Base-by-base conservation (phyloP, 2,329 filamentous ascomycete genomes). In the Neopestalotiopsis sp. region DNA sequence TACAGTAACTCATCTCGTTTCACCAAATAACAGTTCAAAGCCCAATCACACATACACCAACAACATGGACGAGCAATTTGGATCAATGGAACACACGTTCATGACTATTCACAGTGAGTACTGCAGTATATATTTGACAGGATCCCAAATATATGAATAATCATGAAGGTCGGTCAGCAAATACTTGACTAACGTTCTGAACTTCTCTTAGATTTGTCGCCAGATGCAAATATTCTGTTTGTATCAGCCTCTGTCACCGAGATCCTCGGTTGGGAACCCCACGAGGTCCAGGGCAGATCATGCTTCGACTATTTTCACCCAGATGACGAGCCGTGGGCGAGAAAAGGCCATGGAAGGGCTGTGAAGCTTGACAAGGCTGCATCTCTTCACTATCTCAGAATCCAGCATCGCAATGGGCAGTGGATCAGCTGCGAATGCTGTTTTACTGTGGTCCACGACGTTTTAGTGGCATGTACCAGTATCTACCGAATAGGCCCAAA, bases 221-320 rank as follows among this genome's bases (percentile, higher is more conserved):
- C 88, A 68, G 91, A 95, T 78, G 94, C 93, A 74, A 92, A 90
- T 71, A 92, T 97, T 71, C 86, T 95, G 71, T 97, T 94, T 80
- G 92, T 90, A 24, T 97, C 94, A 65, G 92, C 94, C 74, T 96
- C 94, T 2, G 90, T 97, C 72, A 85, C 90, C 74, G 93, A 97
- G 74, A 94, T 79, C 32, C 65, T 79, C 57, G 94, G 93, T 66
- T 95, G 94, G 76, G 86, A 88, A 24, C 92, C 94, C 3, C 85
- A 91, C 70, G 92, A 97, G 77, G 89, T 97, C 17, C 87, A 90
- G 75, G 90, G 92, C 71, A 90, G 85, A 76, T 94, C 94, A 69
- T 91, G 90, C 76, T 97, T 95, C 85, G 92, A 96, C 38, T 97
- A 93, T 79, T 97, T 97, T 77, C 92, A 95, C 75, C 91, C 92